Conservation (phyloP, 352 stramenopile genomes). For the Pythium periplocum region DNA sequence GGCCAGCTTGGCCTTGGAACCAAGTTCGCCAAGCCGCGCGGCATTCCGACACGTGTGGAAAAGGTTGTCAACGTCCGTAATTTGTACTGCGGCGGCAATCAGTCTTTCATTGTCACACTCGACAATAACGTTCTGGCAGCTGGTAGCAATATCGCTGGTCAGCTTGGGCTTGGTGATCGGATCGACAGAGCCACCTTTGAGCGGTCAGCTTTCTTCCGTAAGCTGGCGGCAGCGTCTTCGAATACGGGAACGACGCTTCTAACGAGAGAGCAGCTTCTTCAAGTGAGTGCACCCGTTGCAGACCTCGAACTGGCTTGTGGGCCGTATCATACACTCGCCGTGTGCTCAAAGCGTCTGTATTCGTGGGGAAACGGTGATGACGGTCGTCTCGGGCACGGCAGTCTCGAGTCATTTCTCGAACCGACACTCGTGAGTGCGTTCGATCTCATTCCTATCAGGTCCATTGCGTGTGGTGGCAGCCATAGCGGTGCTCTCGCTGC, state of each 20-base stretch:
- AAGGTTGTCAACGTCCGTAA: conserved; percentile 36
- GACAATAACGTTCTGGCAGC: conserved; percentile 48
- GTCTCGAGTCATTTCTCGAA: conserved; percentile 33
- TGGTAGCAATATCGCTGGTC: conserved; percentile 59
- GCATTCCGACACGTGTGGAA: conserved; percentile 40
- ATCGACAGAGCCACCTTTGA: conserved; percentile 41
- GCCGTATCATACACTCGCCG: conserved; percentile 53
- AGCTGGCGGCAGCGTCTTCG: conserved; percentile 12
- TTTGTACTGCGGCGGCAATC: conserved; percentile 44
- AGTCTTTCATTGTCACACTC: conserved; percentile 57
- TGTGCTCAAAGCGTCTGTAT: conserved; percentile 35
- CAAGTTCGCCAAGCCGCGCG: conserved; percentile 22
- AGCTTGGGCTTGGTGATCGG: conserved; percentile 52
- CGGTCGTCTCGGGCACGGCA: conserved; percentile 48
- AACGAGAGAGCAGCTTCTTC: conserved; percentile 9
- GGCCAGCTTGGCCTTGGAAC: conserved; percentile 49
- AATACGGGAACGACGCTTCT: not conserved
- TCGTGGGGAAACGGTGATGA: conserved; percentile 67
- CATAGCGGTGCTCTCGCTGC: conserved; percentile 46
- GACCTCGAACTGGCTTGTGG: conserved; percentile 45
- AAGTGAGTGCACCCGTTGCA: conserved; percentile 6
- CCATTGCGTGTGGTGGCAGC: conserved; percentile 47
- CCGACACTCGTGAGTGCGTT: conserved; percentile 32
- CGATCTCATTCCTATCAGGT: conserved; percentile 24
- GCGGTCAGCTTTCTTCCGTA: conserved; percentile 44